Evolutionary conservation across 1,139 yeast species (phyloP).

Genomic region (Saccharomyces hybrid): DNA sequence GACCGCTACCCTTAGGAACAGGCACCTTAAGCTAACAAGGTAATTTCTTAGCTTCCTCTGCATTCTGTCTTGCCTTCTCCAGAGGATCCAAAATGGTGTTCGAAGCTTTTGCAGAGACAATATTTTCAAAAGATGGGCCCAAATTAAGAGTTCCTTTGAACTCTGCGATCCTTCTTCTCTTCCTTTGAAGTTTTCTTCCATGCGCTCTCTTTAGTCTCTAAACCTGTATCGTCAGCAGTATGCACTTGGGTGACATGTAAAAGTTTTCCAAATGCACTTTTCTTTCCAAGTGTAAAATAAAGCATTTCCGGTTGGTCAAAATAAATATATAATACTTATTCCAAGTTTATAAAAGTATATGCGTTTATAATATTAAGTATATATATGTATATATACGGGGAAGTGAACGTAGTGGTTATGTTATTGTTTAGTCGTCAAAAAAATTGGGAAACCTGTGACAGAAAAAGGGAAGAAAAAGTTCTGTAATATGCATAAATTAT

Average conservation of each 20-base stretch:
- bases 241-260: conserved; percentile 6
- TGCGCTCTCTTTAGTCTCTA: neutral
- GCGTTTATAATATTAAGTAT: neutral
- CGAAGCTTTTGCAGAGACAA: too few species aligned
- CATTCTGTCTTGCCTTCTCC: too few species aligned
- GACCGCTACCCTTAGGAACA: too few species aligned
- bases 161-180: too few species aligned
- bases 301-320: neutral
- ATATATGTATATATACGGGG: neutral
- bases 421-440: neutral
- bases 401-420: neutral
- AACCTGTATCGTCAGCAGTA: neutral
- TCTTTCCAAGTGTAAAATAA: neutral
- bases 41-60: too few species aligned
- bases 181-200: too few species aligned
- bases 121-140: too few species aligned
- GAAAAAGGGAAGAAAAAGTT: neutral
- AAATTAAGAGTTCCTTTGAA: too few species aligned
- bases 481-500: neutral
- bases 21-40: too few species aligned
- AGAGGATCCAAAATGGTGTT: too few species aligned
- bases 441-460: neutral
- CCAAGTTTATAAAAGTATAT: neutral
- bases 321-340: neutral
- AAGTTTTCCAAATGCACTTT: neutral